Base-by-base conservation (phyloP, 257 asterid species). In the Fraxinus americana region DNA sequence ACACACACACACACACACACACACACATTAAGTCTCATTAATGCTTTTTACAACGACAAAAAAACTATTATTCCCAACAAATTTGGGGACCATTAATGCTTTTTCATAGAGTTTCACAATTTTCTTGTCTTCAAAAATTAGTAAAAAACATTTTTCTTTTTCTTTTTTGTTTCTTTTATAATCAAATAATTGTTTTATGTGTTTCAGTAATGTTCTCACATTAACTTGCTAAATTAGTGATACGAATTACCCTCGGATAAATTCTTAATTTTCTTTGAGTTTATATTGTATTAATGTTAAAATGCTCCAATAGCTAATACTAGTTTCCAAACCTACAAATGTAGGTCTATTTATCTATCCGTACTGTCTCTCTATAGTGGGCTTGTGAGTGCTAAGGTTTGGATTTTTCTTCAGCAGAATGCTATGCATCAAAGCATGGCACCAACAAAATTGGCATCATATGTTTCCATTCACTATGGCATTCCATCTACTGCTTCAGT, bases 401-500 rank as follows among this genome's bases (percentile, higher is more conserved):
- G 69, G 59, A 11, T 59, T 72, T 75, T 84, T 78, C 57, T 74
- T 19, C 83, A 83, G 94, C 77, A 71, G 71, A 78, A 77, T 77
- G 83, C 50, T 66, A 19, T 76, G 30, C 82, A 74, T 61, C 83
- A 84, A 82, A 85, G 79, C 85, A 84, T 81, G 84, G 73, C 76
- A 67, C 63, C 82, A 17, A 72, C 84, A 43, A 87, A 85, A 21
- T 78, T 81, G 84, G 73, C 76, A 67, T 54, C 82, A 6, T 79
- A 82, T 69, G 87, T 93, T 79, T 72, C 84, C 75, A 91, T 88
- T 73, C 99, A 96, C 85, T 93, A 93, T 86, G 99, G 99, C 76
- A 91, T 96, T 76, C 98, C 99, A 74, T 88, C 95, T 32, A 90
- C 97, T 78, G 97, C 97, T 25, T 96, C 99, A 1, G 77, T 86